A percentile compares a stretch with the other conserved stretches of the same genome.
Conservation (phyloP, 2,329 filamentous ascomycete genomes). For the Talaromyces marneffei region DNA sequence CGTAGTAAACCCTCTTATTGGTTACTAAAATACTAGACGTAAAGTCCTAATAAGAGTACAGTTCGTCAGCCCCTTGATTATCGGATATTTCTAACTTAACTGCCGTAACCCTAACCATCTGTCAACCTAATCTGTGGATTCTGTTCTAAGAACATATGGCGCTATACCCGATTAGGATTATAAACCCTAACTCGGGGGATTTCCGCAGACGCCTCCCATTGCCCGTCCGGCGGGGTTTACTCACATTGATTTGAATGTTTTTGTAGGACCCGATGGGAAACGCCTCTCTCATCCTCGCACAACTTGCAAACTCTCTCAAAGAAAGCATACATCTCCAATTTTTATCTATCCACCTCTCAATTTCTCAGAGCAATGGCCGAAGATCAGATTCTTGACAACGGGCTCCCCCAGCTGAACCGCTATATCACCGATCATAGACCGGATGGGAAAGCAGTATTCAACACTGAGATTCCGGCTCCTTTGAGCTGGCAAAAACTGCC, state of each 20-base stretch:
- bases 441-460: conserved; percentile 13
- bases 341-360: neutral
- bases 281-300: neutral
- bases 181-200: too few species aligned
- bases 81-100: too few species aligned
- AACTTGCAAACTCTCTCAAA: neutral
- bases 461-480: neutral
- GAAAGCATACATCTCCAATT: neutral
- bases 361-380: neutral
- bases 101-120: too few species aligned
- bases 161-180: too few species aligned
- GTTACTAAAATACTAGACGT: too few species aligned
- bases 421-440: conserved; percentile 15
- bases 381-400: conserved; percentile 9
- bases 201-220: too few species aligned
- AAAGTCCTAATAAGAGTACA: too few species aligned
- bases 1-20: too few species aligned
- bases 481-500: conserved; percentile 10
- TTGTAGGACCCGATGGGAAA: neutral
- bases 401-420: conserved; percentile 5
- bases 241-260: neutral
- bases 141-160: too few species aligned
- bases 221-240: neutral
- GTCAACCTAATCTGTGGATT: too few species aligned
- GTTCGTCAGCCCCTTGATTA: too few species aligned